Conservation (phyloP, 2,329 filamentous ascomycete species). For the Coniochaeta sp. region DNA sequence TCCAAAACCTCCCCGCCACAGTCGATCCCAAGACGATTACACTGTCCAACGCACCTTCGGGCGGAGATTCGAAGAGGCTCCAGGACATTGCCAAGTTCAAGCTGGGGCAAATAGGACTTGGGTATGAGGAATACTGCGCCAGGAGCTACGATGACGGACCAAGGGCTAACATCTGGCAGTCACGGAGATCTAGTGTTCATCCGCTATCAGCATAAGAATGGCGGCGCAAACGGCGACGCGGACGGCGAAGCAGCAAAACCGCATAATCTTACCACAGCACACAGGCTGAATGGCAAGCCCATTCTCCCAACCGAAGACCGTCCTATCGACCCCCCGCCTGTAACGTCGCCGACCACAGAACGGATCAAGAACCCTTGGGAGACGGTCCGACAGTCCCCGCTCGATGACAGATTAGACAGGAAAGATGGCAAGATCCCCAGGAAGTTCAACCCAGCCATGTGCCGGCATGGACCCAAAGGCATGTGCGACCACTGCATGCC, state of each 20-base stretch:
- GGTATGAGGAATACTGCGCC: slow-evolving; percentile 27
- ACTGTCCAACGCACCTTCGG: slow-evolving; percentile 53
- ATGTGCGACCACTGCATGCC: slow-evolving; percentile 99
- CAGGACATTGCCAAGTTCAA: slow-evolving; percentile 48
- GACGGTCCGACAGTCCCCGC: slow-evolving; percentile 73
- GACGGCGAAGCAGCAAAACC: slow-evolving; percentile 26
- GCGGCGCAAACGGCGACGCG: slow-evolving; percentile 29
- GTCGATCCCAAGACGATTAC: slow-evolving; percentile 52
- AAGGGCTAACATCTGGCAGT: slow-evolving; percentile 30
- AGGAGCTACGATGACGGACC: background rate
- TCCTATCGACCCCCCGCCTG: slow-evolving; percentile 51
- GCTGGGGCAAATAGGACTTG: slow-evolving; percentile 52
- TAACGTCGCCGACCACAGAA: slow-evolving; percentile 43
- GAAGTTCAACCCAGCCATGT: slow-evolving; percentile 74
- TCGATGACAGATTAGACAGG: slow-evolving; percentile 83
- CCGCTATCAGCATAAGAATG: slow-evolving; percentile 60
- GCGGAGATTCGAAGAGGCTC: slow-evolving; percentile 51
- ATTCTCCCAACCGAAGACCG: slow-evolving; percentile 62
- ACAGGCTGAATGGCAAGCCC: slow-evolving; percentile 71
- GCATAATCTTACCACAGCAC: slow-evolving; percentile 38
- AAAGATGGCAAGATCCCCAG: slow-evolving; percentile 83
- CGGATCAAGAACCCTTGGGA: slow-evolving; percentile 90
- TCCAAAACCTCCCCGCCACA: slow-evolving; percentile 51
- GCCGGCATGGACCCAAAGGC: slow-evolving; percentile 88
- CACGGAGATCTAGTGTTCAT: slow-evolving; percentile 91